phyloP scores from a whole-genome alignment of 139 green algal species.

The Spirogloea muscicola region DNA sequence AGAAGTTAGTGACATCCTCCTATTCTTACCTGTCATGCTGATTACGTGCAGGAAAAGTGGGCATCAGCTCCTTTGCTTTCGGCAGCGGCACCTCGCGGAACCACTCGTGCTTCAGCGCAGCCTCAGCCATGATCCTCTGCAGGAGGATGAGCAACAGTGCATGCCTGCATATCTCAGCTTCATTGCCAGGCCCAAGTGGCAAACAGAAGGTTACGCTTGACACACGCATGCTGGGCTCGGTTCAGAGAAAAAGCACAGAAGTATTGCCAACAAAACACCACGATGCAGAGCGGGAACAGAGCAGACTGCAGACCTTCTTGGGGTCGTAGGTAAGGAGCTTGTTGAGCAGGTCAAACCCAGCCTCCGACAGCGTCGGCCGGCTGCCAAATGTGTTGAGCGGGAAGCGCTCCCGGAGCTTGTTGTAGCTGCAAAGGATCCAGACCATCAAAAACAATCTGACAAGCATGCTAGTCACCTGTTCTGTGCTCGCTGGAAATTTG shows the following conservation, averaged over 20 bases:
- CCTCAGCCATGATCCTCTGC: constrained; percentile 20
- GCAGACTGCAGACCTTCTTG: no score
- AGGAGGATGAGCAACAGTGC: neutral
- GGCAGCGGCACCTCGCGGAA: constrained; percentile 28
- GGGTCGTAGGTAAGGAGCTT: constrained; percentile 31
- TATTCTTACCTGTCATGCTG: constrained; percentile 26
- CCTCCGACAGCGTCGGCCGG: constrained; percentile 10
- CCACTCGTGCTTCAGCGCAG: constrained; percentile 30
- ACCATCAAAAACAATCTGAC: no score
- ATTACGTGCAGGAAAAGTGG: constrained; percentile 16
- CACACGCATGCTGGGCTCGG: no score
- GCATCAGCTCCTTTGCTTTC: constrained; percentile 28
- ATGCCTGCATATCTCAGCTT: neutral
- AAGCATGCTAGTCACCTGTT: no score
- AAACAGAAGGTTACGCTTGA: no score
- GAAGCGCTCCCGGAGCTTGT: constrained; percentile 18
- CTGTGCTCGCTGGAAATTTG: no score
- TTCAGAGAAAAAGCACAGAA: no score
- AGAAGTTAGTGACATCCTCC: neutral
- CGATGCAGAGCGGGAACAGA: no score
- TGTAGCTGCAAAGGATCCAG: constrained; percentile 14
- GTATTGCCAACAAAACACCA: no score
- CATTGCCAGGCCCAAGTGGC: no score
- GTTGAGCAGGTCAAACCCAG: constrained; percentile 37
- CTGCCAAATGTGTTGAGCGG: constrained; percentile 15